Conservation (phyloP, 179 eudicot species). For the Pouteria campechiana region DNA sequence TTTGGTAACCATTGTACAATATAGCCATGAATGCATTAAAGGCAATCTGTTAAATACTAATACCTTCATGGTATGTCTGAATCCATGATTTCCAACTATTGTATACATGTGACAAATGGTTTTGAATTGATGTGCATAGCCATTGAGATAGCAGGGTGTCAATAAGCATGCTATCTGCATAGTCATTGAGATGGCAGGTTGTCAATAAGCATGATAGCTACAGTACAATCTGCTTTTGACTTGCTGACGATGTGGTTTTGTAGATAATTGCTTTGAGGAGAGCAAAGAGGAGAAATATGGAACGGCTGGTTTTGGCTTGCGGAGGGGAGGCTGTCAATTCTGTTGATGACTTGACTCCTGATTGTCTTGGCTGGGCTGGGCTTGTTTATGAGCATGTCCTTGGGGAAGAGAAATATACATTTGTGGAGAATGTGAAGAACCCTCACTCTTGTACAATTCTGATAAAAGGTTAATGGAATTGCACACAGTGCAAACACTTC, state of each 20-base stretch:
- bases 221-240: no score
- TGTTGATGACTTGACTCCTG: slow-evolving; percentile 85
- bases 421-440: slow-evolving; percentile 89
- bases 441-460: slow-evolving; percentile 91
- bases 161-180: no score
- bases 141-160: no score
- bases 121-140: no score
- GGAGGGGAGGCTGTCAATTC: slow-evolving; percentile 97
- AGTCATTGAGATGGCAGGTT: no score
- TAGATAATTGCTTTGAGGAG: slow-evolving; percentile 87
- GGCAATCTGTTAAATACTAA: no score
- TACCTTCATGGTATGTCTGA: no score
- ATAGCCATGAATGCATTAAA: no score
- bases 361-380: slow-evolving; percentile 98
- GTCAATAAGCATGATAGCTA: no score
- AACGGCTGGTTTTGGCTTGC: slow-evolving; percentile 88
- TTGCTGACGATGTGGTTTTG: slow-evolving; percentile 6
- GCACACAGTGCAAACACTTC: background rate
- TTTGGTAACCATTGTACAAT: no score
- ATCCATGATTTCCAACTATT: no score
- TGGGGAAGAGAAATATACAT: slow-evolving; percentile 94
- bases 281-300: slow-evolving; percentile 97
- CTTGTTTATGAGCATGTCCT: slow-evolving; percentile 91
- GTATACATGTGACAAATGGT: no score
- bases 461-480: slow-evolving; percentile 54